A percentile compares a stretch with the other conserved stretches of the same genome.
Conservation (phyloP, 1,284 basidiomycete genomes). For the Somion occarium region DNA sequence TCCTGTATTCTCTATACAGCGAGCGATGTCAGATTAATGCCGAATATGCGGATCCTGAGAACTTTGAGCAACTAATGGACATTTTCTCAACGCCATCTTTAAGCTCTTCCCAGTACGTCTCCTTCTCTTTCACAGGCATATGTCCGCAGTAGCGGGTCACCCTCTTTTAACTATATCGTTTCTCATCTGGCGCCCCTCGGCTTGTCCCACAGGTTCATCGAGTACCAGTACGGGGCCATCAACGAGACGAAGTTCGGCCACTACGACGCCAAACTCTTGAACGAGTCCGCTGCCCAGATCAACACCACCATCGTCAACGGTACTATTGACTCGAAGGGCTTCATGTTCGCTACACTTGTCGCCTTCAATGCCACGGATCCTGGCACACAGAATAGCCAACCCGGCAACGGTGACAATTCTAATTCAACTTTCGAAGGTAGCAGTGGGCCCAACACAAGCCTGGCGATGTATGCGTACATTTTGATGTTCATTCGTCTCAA, state of each 20-base stretch:
- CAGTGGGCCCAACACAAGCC: constrained; percentile 46
- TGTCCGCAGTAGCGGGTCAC: neutral
- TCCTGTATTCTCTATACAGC: constrained; percentile 73
- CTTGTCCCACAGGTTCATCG: constrained; percentile 49
- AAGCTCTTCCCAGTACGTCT: constrained; percentile 34
- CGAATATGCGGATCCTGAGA: constrained; percentile 60
- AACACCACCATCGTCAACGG: constrained; percentile 41
- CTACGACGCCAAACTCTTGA: constrained; percentile 58
- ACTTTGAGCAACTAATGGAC: constrained; percentile 74
- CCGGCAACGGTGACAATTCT: constrained; percentile 16
- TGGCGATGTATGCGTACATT: constrained; percentile 59
- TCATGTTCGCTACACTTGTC: constrained; percentile 64
- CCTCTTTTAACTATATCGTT: neutral
- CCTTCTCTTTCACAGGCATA: neutral
- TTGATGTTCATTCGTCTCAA: no score
- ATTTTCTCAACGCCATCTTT: constrained; percentile 66
- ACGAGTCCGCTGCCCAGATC: constrained; percentile 45
- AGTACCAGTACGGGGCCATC: constrained; percentile 54
- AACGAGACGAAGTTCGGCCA: constrained; percentile 48
- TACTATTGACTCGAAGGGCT: constrained; percentile 44
- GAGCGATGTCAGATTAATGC: constrained; percentile 71
- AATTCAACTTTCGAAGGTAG: constrained; percentile 6
- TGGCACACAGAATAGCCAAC: constrained; percentile 14
- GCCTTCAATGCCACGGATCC: constrained; percentile 57
- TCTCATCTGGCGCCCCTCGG: constrained; percentile 8